Percentiles rank a stretch among this genome's conserved stretches.
phyloP scores from a whole-genome alignment of 306 rosid species.

The Begonia fuchsioides region DNA sequence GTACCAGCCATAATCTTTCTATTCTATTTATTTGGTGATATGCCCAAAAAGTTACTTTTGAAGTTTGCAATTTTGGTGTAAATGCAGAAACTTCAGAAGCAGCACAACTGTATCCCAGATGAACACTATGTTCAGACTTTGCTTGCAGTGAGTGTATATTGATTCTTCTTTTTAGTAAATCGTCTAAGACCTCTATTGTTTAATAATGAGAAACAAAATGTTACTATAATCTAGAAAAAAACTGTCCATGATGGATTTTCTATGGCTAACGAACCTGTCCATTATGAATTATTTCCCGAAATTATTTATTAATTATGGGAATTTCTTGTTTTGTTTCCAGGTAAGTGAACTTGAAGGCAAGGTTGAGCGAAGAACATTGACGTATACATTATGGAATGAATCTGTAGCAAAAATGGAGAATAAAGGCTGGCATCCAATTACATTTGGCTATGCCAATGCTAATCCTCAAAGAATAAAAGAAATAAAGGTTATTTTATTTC shows the following conservation, averaged over 20 bases:
- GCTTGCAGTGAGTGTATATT: conserved; percentile 51
- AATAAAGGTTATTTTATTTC: conserved; percentile 46
- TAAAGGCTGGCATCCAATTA: conserved; percentile 92
- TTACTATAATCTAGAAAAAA: too few relatives aligned
- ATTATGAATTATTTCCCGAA: too few relatives aligned
- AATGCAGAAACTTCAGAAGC: conserved; percentile 96
- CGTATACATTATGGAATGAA: conserved; percentile 73
- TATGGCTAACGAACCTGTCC: too few relatives aligned
- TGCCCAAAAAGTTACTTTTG: too few relatives aligned
- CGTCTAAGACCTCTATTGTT: too few relatives aligned
- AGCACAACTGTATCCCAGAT: conserved; percentile 97
- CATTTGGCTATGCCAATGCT: conserved; percentile 62
- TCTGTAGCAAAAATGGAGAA: conserved; percentile 62
- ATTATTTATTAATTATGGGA: too few relatives aligned
- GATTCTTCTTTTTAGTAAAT: conserved; percentile 1
- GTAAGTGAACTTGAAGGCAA: conserved; percentile 62
- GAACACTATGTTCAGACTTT: conserved; percentile 84
- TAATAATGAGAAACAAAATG: too few relatives aligned
- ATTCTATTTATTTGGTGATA: too few relatives aligned
- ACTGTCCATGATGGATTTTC: too few relatives aligned
- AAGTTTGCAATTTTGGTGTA: neutral
- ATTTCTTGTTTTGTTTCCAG: conserved; percentile 18
- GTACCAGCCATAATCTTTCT: too few relatives aligned
- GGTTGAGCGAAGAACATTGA: conserved; percentile 80
- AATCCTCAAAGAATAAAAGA: conserved; percentile 46